Evolutionary conservation across 495 filamentous ascomycete genomes (phyloP), one percentile per base, ranked within the genome.

Genomic region (Tuber indicum): DNA sequence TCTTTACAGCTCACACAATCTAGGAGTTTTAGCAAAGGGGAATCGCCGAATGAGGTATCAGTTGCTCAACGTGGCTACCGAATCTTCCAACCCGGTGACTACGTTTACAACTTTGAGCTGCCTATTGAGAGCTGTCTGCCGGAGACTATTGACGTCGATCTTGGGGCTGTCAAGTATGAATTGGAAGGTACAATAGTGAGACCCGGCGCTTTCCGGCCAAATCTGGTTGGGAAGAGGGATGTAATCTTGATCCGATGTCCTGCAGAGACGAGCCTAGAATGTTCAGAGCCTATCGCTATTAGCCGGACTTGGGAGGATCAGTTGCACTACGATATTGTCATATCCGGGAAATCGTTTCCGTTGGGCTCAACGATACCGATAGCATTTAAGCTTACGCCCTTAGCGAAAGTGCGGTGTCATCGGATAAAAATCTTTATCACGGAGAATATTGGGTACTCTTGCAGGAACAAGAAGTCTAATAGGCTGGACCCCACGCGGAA

Each of bases 261-360:
- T 0, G 91, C 95, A 26, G 94, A 98, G 86, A 89, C 94, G 72
- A 98, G 95, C 7, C 86, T 98, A 72, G 96, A 99, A 82, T 92
- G 94, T 84, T 90, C 94, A 42, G 96, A 99, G 82, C 96, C 96
- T 21, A 99, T 99, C 84, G 95, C 95, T 36, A 98, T 99, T 81
- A 97, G 93, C 74, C 88, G 96, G 41, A 94, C 94, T 75, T 99
- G 96, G 96, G 96, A 99, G 82, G 96, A 99, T 82, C 96, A 99
- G 82, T 88, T 99, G 46, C 94, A 98, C 81, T 99, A 99, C 85
- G 96, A 99, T 81, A 99, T 99, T 77, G 93, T 98, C 81, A 97
- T 99, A 77, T 98, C 95, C 5, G 96, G 96, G 73, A 99, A 99
- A 89, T 97, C 95, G 2, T 99, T 99, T 81, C 94, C 96, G 5